Base-by-base conservation (phyloP, 2,329 filamentous ascomycete genomes). In the Alternaria metachromatica region DNA sequence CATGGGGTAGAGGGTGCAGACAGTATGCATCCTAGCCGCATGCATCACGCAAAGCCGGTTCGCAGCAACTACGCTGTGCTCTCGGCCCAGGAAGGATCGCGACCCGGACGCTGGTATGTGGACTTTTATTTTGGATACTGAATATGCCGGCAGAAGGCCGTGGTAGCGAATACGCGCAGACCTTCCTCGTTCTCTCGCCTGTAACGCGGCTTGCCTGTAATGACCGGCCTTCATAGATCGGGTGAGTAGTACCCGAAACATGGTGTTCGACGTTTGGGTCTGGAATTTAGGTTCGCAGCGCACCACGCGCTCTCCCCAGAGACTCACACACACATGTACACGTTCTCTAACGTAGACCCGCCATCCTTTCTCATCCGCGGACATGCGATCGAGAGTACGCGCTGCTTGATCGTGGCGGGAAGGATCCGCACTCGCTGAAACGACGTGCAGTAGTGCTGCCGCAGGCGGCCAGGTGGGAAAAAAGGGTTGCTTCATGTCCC, bases 351-450 rank as follows among this genome's bases (percentile, higher is more conserved):
- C 53, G 13, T 50, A 25, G 30, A 13, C 30, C 33, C 30, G 30
- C 49, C 20, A 53, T n/a, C 49, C 49, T 33, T 53, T 30, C 20
- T 15, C 57, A 18, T 41, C 30, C n/a, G 11, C 48, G 41, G 21
- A 41, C 48, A 62, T 61, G 62, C 61, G 26, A 57, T 64, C 58
- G 48, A 60, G 46, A 44, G 21, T 25, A 44, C 49, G 28, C 41
- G 56, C 44, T 46, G 30, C 53, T 26, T 59, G 48, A 54, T 58
- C 37, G 61, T 51, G 59, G 58, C 66, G 66, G 66, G 68, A 69
- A 69, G 68, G 66, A 69, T 53, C 54, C 60, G 63, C 66, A 60
- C 30, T 21, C 58, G 59, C 63, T 71, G 63, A 63, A 60, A 69
- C 67, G 61, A 63, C 46, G 59, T 62, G 68, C 61, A 68, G 67